Conservation (phyloP, 2,329 filamentous ascomycete species). For the Hortaea sp. region DNA sequence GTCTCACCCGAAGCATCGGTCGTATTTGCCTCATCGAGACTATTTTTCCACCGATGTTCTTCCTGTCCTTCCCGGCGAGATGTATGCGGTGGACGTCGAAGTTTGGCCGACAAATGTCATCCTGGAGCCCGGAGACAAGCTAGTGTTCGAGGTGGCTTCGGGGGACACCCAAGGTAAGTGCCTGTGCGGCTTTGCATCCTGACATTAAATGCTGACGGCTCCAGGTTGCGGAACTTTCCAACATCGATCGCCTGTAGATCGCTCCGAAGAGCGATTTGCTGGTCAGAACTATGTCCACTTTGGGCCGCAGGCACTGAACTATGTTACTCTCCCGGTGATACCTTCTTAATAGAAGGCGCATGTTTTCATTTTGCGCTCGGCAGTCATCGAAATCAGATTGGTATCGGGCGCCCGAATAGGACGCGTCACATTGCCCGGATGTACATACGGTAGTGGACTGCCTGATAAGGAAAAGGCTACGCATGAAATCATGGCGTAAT, state of each 20-base stretch:
- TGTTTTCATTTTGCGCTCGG: not conserved
- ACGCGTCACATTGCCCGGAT: too few relatives aligned
- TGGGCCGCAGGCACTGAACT: conserved; percentile 40
- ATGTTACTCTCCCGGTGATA: conserved; percentile 44
- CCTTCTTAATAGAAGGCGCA: conserved; percentile 35
- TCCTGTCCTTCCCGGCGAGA: conserved; percentile 43
- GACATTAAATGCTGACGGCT: too few relatives aligned
- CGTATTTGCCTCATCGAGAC: conserved; percentile 48
- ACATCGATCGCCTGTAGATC: conserved; percentile 42
- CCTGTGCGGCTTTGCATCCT: too few relatives aligned
- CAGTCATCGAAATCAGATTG: too few relatives aligned
- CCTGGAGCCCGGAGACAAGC: conserved; percentile 39
- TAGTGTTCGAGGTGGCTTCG: conserved; percentile 47
- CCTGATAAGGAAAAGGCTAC: too few relatives aligned
- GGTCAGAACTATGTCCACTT: conserved; percentile 48
- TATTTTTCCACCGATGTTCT: conserved; percentile 50
- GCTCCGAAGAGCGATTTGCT: conserved; percentile 33
- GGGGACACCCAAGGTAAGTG: conserved; percentile 53
- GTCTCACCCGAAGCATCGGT: conserved; percentile 41
- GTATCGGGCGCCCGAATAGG: too few relatives aligned
- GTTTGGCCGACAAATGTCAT: conserved; percentile 56
- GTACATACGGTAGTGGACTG: too few relatives aligned
- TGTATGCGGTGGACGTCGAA: conserved; percentile 53
- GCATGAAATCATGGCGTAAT: too few relatives aligned
- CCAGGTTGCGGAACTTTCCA: conserved; percentile 47